Percentiles rank a stretch among this genome's conserved stretches.
Evolutionary conservation across 202 grass and related monocot species (phyloP).

Genomic region (Dendrocalamus latiflorus): DNA sequence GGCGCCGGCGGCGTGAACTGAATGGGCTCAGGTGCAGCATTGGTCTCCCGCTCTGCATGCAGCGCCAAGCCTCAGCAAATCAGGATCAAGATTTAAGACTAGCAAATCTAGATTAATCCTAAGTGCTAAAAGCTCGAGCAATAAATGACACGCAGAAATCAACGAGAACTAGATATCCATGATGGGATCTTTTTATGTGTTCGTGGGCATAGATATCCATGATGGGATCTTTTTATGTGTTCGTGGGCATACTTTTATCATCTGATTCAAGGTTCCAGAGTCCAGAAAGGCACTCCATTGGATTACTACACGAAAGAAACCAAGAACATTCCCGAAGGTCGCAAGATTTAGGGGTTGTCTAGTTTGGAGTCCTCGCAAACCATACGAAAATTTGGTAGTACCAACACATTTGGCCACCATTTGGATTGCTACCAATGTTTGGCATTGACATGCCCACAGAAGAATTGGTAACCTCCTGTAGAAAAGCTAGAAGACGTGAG

Average conservation of each 20-base stretch:
- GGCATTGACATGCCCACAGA: too few species aligned
- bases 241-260: conserved; percentile 38
- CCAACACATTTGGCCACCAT: too few species aligned
- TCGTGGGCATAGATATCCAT: conserved; percentile 29
- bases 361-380: too few species aligned
- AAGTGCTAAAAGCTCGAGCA: conserved; percentile 29
- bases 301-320: conserved; percentile 32
- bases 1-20: conserved; percentile 41
- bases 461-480: too few species aligned
- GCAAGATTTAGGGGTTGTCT: conserved; percentile 5
- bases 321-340: not conserved
- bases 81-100: conserved; percentile 1
- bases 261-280: conserved; percentile 26
- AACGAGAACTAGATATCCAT: conserved; percentile 17
- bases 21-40: conserved; percentile 1
- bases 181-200: conserved; percentile 31
- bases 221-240: too few species aligned
- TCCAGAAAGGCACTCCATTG: conserved; percentile 25
- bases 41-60: conserved; percentile 44
- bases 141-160: conserved; percentile 42
- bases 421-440: too few species aligned
- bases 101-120: not conserved
- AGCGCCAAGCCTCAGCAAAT: conserved; percentile 18
- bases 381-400: too few species aligned
- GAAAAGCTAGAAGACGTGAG: too few species aligned